Evolutionary conservation across 2,329 filamentous ascomycete genomes (phyloP), one percentile per base, ranked within the genome.

Genomic region (Grosmannia clavigera): DNA sequence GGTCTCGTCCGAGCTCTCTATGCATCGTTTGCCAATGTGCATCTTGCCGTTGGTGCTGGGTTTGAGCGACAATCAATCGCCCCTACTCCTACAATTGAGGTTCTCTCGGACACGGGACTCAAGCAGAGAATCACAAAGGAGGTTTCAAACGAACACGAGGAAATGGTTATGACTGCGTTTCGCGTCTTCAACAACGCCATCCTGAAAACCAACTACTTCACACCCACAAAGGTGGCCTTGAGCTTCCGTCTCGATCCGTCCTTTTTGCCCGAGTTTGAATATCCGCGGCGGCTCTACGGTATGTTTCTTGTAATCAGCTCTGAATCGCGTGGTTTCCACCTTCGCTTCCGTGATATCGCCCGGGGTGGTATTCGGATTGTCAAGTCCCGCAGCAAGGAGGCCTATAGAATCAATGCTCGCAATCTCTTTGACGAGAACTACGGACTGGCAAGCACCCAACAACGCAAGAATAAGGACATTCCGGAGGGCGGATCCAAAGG

Each of bases 391-490:
- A 96, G 92, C 75, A 90, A 91, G 73, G 94, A 99, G 73, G 90
- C 92, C 2, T 99, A 96, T 71, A 83, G 87, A 63, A 97, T 97
- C 79, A 99, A 99, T 71, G 92, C 92, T 46, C 87, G 94, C 62
- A 96, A 91, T 61, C 81, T 99, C 64, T 99, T 99, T 68, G 94
- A 99, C 67, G 94, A 99, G 77, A 99, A 99, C 76, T 99, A 99
- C 75, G 95, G 94, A 64, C 82, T 99, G 63, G 92, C 94, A 65
- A 97, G 95, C 75, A 99, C 94, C 0, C 94, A 99, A 75, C 94
- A 99, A 76, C 90, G 94, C 70, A 99, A 99, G 83, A 99, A 99
- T 81, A 99, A 99, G 79, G 94, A 99, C 69, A 99, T 99, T 58
- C 94, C 94, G 3, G 94, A 99, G 76, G 94, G 94, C 65, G 94